These are phyloP conservation scores for Apostasia ramifera DNA, from an alignment of 106 monocot genomes.

Conservation along the genomic window DNA sequence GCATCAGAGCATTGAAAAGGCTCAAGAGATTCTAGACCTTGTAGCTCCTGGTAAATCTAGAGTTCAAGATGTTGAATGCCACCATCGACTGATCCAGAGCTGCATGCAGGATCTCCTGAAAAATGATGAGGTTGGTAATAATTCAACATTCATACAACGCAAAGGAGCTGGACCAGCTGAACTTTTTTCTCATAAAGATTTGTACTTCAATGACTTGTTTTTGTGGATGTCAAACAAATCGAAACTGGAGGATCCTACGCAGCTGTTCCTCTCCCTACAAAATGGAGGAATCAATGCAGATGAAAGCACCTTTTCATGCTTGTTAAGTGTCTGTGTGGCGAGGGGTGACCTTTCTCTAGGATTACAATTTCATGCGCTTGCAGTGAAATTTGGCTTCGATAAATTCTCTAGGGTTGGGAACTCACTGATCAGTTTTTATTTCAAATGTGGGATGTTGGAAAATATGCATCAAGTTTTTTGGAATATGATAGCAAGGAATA, in stretches of 20 bases:
- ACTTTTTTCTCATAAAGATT: not conserved
- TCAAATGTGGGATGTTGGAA: conserved; percentile 22
- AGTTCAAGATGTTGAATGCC: conserved; percentile 5
- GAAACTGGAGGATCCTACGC: conserved; percentile 15
- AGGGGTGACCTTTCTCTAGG: conserved; percentile 13
- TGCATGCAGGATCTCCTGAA: conserved; percentile 39
- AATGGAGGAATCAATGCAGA: conserved; percentile 20
- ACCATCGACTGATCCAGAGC: conserved; percentile 31
- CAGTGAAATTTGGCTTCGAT: conserved; percentile 22
- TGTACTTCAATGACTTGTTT: not conserved
- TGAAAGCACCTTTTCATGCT: conserved; percentile 9
- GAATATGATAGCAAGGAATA: conserved; percentile 22
- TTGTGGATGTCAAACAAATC: conserved; percentile 1
- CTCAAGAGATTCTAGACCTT: conserved; percentile 25
- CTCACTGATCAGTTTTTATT: conserved; percentile 45
- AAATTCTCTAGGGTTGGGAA: conserved; percentile 15
- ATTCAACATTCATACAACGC: not conserved
- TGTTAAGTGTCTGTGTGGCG: conserved; percentile 22
- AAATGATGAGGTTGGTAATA: not conserved
- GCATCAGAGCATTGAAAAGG: conserved; percentile 7
- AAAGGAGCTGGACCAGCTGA: not conserved
- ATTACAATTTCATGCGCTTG: conserved; percentile 34
- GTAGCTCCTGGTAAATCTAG: conserved; percentile 5
- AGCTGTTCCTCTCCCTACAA: conserved; percentile 18
- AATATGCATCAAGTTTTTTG: conserved; percentile 30